Base-by-base conservation (phyloP, 1,139 yeast genomes). In the Geotrichum restrictum region DNA sequence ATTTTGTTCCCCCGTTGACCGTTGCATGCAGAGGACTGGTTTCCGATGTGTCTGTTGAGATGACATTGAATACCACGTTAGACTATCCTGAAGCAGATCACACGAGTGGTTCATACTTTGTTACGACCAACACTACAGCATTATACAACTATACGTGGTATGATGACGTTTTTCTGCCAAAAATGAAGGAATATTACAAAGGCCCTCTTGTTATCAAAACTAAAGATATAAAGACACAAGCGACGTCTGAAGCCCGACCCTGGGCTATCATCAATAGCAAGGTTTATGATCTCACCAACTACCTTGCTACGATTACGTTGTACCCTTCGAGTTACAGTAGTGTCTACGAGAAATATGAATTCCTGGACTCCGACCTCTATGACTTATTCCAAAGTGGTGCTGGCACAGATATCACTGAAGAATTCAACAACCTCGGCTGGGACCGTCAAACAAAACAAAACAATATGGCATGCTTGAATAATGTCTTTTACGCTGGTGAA, bases 1-100 rank as follows among this genome's bases (percentile, higher is more conserved):
- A 71, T 58, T 72, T 72, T 58, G 71, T 72, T 8, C 73, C 72
- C 16, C 76, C 75, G 18, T 58, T 73, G 39, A 62, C 71, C 2
- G 63, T 64, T 1, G 75, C 73, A 1, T 72, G 76, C 54, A 71
- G 72, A 1, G 66, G 62, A 3, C 59, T 73, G 36, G 76, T 72
- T 2, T 54, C 58, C 1, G 73, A 70, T 43, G 61, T 53, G 1
- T 49, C 61, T 0, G 60, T 72, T 14, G 48, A 58, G 54, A 57
- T 73, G 45, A 42, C 54, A 4, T 59, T 59, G 55, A 72, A 72
- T 54, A 53, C 64, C 7, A 66, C 74, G 0, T 56, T 62, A 7
- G 66, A 68, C 4, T 54, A 59, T 40, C 56, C 64, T 7, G 51
- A 45, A 16, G 73, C 68, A 1, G 49, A 65, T 54, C 75, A 72